Conservation (phyloP, 225 moss, liverwort and hornwort species). For the Lunularia cruciata region DNA sequence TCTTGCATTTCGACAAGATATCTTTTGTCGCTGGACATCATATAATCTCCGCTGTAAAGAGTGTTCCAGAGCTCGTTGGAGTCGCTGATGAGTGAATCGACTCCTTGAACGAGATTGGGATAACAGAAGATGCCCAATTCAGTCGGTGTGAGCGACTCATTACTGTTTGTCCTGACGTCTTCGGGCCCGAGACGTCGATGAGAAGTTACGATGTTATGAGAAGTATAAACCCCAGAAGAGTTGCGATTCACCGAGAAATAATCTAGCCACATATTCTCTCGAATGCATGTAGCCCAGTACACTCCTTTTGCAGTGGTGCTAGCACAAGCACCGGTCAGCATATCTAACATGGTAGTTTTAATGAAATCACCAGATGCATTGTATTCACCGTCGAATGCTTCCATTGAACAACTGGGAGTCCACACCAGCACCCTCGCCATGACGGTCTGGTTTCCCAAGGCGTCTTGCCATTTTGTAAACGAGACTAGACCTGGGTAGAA, state of each 20-base stretch:
- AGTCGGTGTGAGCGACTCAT: no score
- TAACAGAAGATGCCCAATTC: not conserved
- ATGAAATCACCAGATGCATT: not conserved
- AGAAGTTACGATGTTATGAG: no score
- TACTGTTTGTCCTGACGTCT: no score
- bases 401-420: conserved; percentile 9
- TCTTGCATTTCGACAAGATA: not conserved
- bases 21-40: not conserved
- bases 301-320: no score
- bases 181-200: no score
- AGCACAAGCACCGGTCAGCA: not conserved
- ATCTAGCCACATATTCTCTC: not conserved
- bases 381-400: not conserved
- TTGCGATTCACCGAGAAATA: no score
- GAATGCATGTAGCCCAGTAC: not conserved
- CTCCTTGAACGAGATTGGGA: no score
- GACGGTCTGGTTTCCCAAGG: not conserved
- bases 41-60: not conserved
- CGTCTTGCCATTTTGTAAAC: not conserved
- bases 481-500: conserved; percentile 9
- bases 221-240: no score
- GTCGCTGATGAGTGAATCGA: not conserved
- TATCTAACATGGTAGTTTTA: not conserved
- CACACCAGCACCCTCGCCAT: not conserved
- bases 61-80: not conserved